Base-by-base conservation (phyloP, 805 yeast genomes). In the Candida orba region DNA sequence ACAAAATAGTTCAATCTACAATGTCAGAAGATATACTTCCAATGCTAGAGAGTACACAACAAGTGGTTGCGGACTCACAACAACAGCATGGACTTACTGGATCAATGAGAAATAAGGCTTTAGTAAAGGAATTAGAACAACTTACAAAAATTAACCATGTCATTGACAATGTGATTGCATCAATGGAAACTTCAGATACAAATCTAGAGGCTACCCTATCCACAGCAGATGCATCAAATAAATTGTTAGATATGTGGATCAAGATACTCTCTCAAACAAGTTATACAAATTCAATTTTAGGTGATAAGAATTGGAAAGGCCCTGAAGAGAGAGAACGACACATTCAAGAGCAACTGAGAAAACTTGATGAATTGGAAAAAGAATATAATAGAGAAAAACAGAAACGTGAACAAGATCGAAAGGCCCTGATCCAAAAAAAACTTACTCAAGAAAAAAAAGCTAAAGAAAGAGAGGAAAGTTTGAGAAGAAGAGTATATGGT, bases 221-320 rank as follows among this genome's bases (percentile, higher is more conserved):
- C 8, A 69, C 79, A 5, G 67, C 78, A 36, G 68, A 66, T 34
- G 69, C 71, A 27, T 71, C 81, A 0, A 69, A 75, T 43, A 64
- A 65, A 23, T 62, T 81, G 23, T 59, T 81, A 22, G 80, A 75
- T 44, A 68, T 77, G 20, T 81, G 84, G 84, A 71, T 76, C 41
- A 67, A 72, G 48, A 78, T 81, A 39, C 68, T 80, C 18, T 78
- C 83, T 14, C 84, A 80, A 52, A 75, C 83, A 20, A 72, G 73
- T 31, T 75, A 77, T 52, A 73, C 81, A 4, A 65, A 69, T 24
- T 68, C 71, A 9, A 57, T 76, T 17, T 63, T 78, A 49, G 65
- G 66, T 41, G 71, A 72, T 43, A 50, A 53, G 24, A 64, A 64
- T 39, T 66, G 77, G 69, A 59, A 64, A 40, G 73, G 73, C 1